Base-by-base conservation (phyloP, 1,284 basidiomycete species). In the Trametes pubescens region DNA sequence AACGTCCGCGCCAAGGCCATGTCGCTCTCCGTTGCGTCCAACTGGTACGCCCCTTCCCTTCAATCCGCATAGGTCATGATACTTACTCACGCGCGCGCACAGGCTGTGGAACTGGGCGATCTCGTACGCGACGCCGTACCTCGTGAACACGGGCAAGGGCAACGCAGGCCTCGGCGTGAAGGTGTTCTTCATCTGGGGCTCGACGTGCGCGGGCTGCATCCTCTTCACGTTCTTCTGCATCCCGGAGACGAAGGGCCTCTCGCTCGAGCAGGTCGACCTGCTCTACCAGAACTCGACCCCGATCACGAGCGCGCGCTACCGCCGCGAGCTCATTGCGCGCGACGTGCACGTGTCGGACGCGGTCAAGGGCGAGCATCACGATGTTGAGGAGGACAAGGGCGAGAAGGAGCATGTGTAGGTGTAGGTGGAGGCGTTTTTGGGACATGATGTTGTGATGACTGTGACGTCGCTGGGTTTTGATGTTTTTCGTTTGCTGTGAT, bases 141-240 rank as follows among this genome's bases (percentile, higher is more conserved):
- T 95, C 66, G 93, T 95, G 71, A 75, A 78, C 72, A 5, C 64
- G 13, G 77, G 70, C 37, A 49, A 71, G 3, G 78, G 77, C 48
- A 71, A 72, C 67, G 74, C 76, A 10, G 60, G 64, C 62, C 74
- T 79, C 48, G 82, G 86, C 55, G 84, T 86, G 57, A 94, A 92
- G 78, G 94, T 96, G 71, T 96, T 96, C 88, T 96, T 94, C 83
- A 84, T 96, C 76, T 95, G 94, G 94, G 92, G 92, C 62, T 81
- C 87, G 59, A 89, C 87, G 24, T 93, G 90, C 76, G 75, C 83
- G 61, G 83, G 84, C 74, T 89, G 87, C 76, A 77, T 89, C 75
- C 63, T 93, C 71, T 94, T 93, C 82, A 86, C 90, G 18, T 93
- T 89, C 83, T 88, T 94, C 84, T 86, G 86, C 77, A 79, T 95